Evolutionary conservation across 1,139 yeast species (phyloP).

Genomic region (Debaryomycetaceae sp.): DNA sequence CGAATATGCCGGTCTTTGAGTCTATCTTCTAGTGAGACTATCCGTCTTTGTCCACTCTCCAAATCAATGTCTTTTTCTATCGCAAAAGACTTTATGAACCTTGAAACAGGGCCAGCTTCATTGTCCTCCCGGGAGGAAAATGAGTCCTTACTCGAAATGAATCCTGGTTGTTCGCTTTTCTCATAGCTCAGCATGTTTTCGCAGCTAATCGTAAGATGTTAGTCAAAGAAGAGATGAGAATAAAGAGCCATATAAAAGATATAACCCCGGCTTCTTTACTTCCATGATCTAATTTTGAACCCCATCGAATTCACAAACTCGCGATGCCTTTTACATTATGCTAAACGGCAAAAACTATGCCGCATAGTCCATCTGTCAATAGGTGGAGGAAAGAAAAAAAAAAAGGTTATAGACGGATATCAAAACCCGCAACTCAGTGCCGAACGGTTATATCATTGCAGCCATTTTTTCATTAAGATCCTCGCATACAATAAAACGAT

Average conservation of each 20-base stretch:
- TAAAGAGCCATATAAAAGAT: background rate
- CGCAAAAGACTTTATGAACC: background rate
- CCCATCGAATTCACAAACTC: background rate
- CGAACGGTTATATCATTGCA: background rate
- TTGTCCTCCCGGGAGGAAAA: background rate
- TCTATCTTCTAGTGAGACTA: background rate
- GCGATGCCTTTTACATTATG: background rate
- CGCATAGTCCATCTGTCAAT: background rate
- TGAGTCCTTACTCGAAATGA: background rate
- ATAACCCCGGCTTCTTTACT: background rate
- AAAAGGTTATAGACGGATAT: background rate
- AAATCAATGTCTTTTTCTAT: background rate
- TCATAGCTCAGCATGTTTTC: background rate
- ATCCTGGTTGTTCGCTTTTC: background rate
- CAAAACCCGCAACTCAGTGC: background rate
- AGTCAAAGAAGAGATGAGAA: too few relatives aligned
- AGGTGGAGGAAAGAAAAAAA: background rate
- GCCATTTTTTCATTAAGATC: background rate
- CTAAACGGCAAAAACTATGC: background rate
- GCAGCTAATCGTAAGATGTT: background rate
- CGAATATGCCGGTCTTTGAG: slow-evolving; percentile 16
- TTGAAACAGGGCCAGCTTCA: background rate
- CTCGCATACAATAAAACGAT: background rate
- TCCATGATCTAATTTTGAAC: background rate
- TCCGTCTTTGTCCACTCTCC: background rate